Base-by-base conservation (phyloP, 2,329 filamentous ascomycete species). In the Curvularia eragrostidis region DNA sequence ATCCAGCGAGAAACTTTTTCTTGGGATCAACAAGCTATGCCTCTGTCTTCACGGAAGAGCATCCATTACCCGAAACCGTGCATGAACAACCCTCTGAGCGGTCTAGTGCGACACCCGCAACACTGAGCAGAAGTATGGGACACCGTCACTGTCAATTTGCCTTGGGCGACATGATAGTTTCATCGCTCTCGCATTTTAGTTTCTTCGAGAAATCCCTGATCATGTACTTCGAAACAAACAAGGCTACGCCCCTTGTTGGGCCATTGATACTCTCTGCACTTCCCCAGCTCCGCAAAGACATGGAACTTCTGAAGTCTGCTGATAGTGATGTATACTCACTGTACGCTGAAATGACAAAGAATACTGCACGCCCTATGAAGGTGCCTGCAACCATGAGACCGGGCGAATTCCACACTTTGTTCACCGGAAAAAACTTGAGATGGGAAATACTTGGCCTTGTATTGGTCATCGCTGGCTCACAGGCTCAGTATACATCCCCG, bases 11-110 rank as follows among this genome's bases (percentile, higher is more conserved):
- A 46, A 68, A 67, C 30, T 76, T 74, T 52, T 75, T 72, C 50
- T 60, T 75, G 15, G 74, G 73, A 1, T 75, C 73, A 7, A 76
- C 74, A 7, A 76, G 74, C 54, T 76, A 76, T 62, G 73, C 74
- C 5, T 69, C 68, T 36, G 71, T 75, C 0, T 75, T 76, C 38
- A 69, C 68, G 2, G 71, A 73, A 52, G 67, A 75, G 28, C 61
- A 61, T 7, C 66, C 72, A 2, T 57, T 76, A 30, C 67, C 70
- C 19, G 67, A 73, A 5, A 68, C 70, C 18, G 54, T 73, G 15
- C 68, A 74, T 52, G 68, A 72, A 46, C 70, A 75, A 42, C 69
- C 70, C 36, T 60, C 67, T 15, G 65, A 73, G 36, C 59, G 62
- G 10, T 59, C 67, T 38, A 69, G 56, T 54, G 56, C 62, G 9